Evolutionary conservation across 2,329 filamentous ascomycete genomes (phyloP), one percentile per base, ranked within the genome.

Genomic region (Paracoccidioides lutzii): DNA sequence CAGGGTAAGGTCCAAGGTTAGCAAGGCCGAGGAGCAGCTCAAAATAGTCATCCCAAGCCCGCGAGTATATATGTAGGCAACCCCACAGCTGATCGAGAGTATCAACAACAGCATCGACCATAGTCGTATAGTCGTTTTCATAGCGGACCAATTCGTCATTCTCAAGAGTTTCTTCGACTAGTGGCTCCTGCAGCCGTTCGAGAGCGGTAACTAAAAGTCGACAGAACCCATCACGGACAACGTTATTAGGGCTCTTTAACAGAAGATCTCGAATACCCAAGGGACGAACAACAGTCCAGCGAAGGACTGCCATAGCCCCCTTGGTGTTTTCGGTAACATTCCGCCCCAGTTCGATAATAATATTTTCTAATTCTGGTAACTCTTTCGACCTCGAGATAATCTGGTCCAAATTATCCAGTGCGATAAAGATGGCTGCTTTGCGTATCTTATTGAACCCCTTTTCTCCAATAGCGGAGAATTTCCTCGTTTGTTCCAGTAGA

Each of bases 41-140:
- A 65, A 91, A 91, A 57, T 85, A 84, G 63, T 91, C 87, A 44
- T 83, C 80, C 88, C 88, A 93, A 3, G 85, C 79, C 56, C 83
- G 80, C 33, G 81, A 72, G 48, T 78, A 74, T 2, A 73, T 69
- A 58, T 87, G 81, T 56, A 89, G 81, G n/a, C 71, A 73, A 3
- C 77, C 71, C 80, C 82, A 88, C 3, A 88, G 67, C 28, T 75
- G 67, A 35, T 75, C 71, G 52, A 89, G 74, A 28, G 81, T 70
- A 15, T 64, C 62, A 43, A 82, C 61, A 33, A 72, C 58, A 43
- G 59, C 62, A 49, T 69, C 63, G 46, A 72, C 61, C 7, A 64
- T 60, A 52, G 63, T 57, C 7, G 65, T 55, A 44, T 68, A 70
- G 46, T 64, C 60, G 6, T 59, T 52, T 32, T 65, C 56, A 63